These are phyloP conservation scores for Bretziella fagacearum DNA, from an alignment of 2,329 filamentous ascomycete genomes.

Conservation along the genomic window DNA sequence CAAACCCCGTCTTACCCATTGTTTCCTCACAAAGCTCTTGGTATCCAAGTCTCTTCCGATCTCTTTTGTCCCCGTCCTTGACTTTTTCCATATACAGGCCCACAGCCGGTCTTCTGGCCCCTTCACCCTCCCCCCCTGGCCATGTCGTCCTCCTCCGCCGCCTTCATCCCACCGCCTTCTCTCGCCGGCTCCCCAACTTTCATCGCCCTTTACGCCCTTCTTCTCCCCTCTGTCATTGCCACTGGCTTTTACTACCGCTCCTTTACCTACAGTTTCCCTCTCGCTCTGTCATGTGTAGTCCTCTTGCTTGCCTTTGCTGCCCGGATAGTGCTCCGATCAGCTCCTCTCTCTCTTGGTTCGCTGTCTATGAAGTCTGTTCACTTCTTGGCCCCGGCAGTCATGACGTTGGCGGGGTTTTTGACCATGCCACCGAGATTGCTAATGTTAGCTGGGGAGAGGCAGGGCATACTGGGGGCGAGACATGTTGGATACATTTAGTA, in stretches of 20 bases:
- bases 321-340: conserved; percentile 26
- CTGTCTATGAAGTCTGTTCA: conserved; percentile 30
- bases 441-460: conserved; percentile 29
- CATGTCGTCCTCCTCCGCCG: background rate
- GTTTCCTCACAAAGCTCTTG: background rate
- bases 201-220: background rate
- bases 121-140: background rate
- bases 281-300: conserved; percentile 27
- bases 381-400: conserved; percentile 30
- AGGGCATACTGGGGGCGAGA: conserved; percentile 23
- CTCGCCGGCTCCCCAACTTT: background rate
- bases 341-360: conserved; percentile 23
- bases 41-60: background rate
- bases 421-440: conserved; percentile 31
- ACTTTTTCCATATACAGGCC: no score
- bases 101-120: no score
- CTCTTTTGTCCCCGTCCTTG: no score
- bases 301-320: conserved; percentile 32
- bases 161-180: background rate
- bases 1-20: background rate
- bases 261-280: conserved; percentile 15
- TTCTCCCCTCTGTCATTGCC: background rate
- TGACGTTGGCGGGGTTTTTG: conserved; percentile 28
- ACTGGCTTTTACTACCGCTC: background rate
- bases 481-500: conserved; percentile 21